Percentiles rank a stretch among this genome's conserved stretches.
These are phyloP conservation scores for Geranium brycei DNA, from an alignment of 345 rosid species.

Conservation along the genomic window DNA sequence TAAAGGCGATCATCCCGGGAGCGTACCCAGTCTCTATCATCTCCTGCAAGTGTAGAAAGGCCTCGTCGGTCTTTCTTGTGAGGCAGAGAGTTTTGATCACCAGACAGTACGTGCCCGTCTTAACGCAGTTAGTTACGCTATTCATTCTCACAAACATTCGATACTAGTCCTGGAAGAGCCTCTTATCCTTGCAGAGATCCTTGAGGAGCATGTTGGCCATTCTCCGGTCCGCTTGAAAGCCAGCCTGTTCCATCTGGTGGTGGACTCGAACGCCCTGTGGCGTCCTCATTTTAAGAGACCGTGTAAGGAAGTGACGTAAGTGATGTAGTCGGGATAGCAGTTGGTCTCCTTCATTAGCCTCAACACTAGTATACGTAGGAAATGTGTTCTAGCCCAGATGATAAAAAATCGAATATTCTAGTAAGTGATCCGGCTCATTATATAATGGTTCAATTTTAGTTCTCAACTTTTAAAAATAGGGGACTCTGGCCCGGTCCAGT, in stretches of 20 bases:
- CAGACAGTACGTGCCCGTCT: conserved; percentile 16
- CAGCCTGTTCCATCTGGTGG: conserved; percentile 31
- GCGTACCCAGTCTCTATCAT: conserved; percentile 22
- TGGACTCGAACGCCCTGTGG: conserved; percentile 18
- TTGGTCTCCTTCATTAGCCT: conserved; percentile 38
- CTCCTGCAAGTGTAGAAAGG: conserved; percentile 17
- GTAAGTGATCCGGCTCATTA: too few species aligned
- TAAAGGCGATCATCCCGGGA: conserved; percentile 28
- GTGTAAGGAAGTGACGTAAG: conserved; percentile 36
- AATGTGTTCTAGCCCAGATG: too few species aligned
- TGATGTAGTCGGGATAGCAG: conserved; percentile 36
- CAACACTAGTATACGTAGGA: conserved; percentile 34
- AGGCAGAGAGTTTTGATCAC: conserved; percentile 24
- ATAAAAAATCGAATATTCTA: too few species aligned
- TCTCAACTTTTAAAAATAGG: too few species aligned
- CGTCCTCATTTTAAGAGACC: conserved; percentile 48
- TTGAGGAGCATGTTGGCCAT: conserved; percentile 30
- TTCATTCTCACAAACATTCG: conserved; percentile 38
- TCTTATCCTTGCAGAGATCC: conserved; percentile 26
- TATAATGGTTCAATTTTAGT: too few species aligned
- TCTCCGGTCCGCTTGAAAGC: conserved; percentile 30
- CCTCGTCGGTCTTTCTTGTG: conserved; percentile 27
- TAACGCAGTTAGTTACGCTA: conserved; percentile 5
- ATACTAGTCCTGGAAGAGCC: conserved; percentile 24
- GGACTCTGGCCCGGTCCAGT: too few species aligned